These are phyloP conservation scores for Dothidotthia symphoricarpi DNA, from an alignment of 2,329 filamentous ascomycete species.

Conservation along the genomic window DNA sequence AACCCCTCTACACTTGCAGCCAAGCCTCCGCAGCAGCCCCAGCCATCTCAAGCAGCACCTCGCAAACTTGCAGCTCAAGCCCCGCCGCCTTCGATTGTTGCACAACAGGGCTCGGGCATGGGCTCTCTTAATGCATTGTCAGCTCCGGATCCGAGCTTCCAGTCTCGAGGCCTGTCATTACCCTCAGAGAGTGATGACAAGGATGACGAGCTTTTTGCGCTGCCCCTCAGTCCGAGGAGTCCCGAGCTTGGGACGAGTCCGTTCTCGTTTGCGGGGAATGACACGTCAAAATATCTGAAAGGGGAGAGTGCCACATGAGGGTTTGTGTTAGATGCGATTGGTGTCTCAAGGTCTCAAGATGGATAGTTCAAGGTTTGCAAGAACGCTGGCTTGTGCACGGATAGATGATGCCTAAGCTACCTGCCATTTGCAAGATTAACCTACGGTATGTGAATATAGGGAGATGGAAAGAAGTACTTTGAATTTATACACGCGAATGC, in stretches of 20 bases:
- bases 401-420: conserved; percentile 16
- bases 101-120: conserved; percentile 45
- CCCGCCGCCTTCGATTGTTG: conserved; percentile 41
- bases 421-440: conserved; percentile 3
- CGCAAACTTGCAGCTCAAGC: conserved; percentile 36
- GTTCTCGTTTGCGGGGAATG: conserved; percentile 58
- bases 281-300: conserved; percentile 35
- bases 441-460: not conserved
- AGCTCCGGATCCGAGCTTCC: conserved; percentile 26
- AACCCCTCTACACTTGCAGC: conserved; percentile 43
- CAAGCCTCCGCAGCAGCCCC: conserved; percentile 42
- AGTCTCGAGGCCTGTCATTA: conserved; percentile 33
- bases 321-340: no score
- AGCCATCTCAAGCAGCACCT: conserved; percentile 19
- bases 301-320: conserved; percentile 30
- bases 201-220: conserved; percentile 81
- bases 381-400: not conserved
- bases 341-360: no score
- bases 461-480: not conserved
- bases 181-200: conserved; percentile 50
- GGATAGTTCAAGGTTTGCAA: conserved; percentile 1
- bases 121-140: conserved; percentile 49
- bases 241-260: conserved; percentile 84
- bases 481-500: no score
- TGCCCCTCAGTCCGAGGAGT: conserved; percentile 81